A percentile compares a stretch with the other conserved stretches of the same genome.
Evolutionary conservation across 108 stramenopile species (phyloP).

Genomic region (Pseudonitzschia multiseries): DNA sequence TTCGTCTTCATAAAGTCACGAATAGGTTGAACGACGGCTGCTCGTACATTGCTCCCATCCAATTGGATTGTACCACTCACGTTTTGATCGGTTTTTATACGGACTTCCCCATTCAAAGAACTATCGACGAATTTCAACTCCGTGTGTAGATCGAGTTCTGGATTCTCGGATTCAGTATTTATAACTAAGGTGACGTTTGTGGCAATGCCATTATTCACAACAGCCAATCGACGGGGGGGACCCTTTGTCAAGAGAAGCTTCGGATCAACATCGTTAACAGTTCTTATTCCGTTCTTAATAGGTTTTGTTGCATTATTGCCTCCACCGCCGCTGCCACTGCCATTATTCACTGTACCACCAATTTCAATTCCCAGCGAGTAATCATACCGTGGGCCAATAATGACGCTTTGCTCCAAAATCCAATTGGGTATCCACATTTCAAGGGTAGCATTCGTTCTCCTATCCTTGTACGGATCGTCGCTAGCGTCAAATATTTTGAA

Average conservation of each 20-base stretch:
- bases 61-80: neutral
- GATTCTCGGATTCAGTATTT: neutral
- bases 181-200: neutral
- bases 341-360: constrained; percentile 4
- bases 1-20: neutral
- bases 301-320: neutral
- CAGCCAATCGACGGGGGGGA: neutral
- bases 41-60: neutral
- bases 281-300: neutral
- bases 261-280: neutral
- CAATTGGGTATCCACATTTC: constrained; percentile 13
- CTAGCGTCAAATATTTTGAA: too few relatives aligned
- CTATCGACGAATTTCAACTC: neutral
- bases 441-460: neutral
- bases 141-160: neutral
- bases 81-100: neutral
- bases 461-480: neutral
- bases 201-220: neutral
- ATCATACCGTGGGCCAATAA: neutral
- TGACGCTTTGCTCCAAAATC: neutral
- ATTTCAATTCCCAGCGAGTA: constrained; percentile 7
- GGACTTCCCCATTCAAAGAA: neutral
- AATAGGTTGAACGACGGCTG: neutral
- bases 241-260: neutral
- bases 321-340: neutral